Base-by-base conservation (phyloP, 2,329 filamentous ascomycete species). In the Aspergillus proliferans region DNA sequence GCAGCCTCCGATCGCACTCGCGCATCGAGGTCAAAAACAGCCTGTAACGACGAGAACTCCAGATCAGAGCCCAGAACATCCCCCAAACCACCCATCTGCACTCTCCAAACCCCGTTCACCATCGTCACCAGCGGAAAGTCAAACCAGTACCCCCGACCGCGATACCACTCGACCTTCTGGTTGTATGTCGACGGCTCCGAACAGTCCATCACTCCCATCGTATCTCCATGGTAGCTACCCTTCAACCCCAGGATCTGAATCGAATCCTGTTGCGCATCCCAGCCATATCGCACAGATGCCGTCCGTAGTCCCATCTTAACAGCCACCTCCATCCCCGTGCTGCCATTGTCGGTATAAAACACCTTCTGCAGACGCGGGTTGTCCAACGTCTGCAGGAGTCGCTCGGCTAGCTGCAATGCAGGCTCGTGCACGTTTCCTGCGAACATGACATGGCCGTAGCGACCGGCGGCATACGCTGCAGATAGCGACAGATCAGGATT, bases 371-470 rank as follows among this genome's bases (percentile, higher is more conserved):
- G 69, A 0, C 87, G 81, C 0, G 81, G 78, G 53, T 88, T 91
- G 0, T 72, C 66, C 5, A 87, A 68, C 0, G 75, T 75, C 1
- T 73, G 48, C 3, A 93, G 71, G 1, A 94, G 72, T 0, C 71
- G 73, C 61, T 87, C 79, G 0, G 87, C 85, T 0, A 94, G 75
- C 6, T 76, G 72, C 0, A 93, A 69, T 0, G 87, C 88, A 0
- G 89, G 88, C 58, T 88, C 80, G 57, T 94, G 87, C n/a, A 91
- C 78, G 0, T 85, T 82, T 7, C 83, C 83, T 0, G 87, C 86
- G 60, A 94, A 93, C 86, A 94, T 93, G 56, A 93, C 86, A 66
- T 94, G 88, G 0, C 88, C 88, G 60, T 93, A 94, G 24, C 88
- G 79, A 6, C 88, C 88, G 1, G 88, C 87, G 0, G 89, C 88